A percentile compares a stretch with the other conserved stretches of the same genome.
Conservation (phyloP, 768 basidiomycete genomes). For the Kwoniella sp. region DNA sequence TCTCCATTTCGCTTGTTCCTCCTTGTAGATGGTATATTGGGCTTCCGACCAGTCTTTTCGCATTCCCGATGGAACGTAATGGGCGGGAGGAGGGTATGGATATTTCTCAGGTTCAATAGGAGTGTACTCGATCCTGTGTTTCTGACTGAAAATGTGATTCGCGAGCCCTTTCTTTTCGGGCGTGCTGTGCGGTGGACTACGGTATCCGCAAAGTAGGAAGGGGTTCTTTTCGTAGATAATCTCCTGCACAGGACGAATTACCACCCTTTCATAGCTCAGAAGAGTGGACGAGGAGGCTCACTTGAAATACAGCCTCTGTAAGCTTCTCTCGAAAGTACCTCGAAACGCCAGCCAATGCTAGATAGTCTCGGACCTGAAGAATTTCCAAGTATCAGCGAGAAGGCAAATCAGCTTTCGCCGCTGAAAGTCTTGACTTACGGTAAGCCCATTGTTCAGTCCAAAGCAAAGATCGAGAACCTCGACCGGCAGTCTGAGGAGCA, state of each 20-base stretch:
- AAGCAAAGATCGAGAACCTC: constrained; percentile 32
- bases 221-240: not conserved
- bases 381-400: not conserved
- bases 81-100: not conserved
- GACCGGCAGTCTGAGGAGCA: constrained; percentile 23
- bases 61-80: constrained; percentile 28
- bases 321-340: constrained; percentile 31
- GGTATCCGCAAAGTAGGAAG: too few species aligned
- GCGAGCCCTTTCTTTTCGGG: not conserved
- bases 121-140: not conserved
- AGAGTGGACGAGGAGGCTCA: constrained; percentile 8
- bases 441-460: constrained; percentile 9
- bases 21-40: constrained; percentile 35
- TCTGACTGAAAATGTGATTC: constrained; percentile 11
- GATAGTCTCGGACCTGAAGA: constrained; percentile 26
- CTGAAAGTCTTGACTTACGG: constrained; percentile 6
- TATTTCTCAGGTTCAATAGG: not conserved
- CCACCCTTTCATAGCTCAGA: not conserved
- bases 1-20: constrained; percentile 25
- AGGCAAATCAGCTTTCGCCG: too few species aligned
- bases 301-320: constrained; percentile 26
- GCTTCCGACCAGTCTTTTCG: constrained; percentile 24
- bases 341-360: constrained; percentile 33
- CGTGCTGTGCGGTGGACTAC: too few species aligned
- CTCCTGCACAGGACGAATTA: too few species aligned